phyloP scores from a whole-genome alignment of 768 basidiomycete species.

The Termitomyces sp. region DNA sequence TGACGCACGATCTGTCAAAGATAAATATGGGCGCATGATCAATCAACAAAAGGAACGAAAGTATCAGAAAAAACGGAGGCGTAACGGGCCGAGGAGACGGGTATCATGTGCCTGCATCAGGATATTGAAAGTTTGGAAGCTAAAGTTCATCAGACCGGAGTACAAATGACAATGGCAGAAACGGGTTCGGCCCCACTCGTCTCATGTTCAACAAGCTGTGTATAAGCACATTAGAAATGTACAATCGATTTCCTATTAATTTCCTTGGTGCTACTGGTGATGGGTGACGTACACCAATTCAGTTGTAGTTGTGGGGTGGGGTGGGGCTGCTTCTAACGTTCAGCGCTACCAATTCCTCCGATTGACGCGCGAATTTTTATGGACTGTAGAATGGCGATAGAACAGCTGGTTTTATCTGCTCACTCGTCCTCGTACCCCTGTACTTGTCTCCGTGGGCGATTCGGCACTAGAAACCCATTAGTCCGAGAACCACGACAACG shows the following conservation, averaged over 20 bases:
- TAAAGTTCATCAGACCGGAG: neutral
- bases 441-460: slow-evolving; percentile 61
- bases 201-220: neutral
- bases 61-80: neutral
- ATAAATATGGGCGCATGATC: neutral
- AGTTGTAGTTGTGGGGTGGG: neutral
- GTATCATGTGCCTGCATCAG: neutral
- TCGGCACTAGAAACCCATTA: slow-evolving; percentile 45
- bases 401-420: neutral
- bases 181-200: neutral
- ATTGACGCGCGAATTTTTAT: neutral
- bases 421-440: slow-evolving; percentile 69
- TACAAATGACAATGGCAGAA: neutral
- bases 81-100: neutral
- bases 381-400: neutral
- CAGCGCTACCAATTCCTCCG: no score
- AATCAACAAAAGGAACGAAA: neutral
- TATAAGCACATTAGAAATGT: neutral
- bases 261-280: neutral
- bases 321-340: neutral
- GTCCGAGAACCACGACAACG: neutral
- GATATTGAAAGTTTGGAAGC: neutral
- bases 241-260: neutral
- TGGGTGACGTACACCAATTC: neutral
- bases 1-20: neutral